Evolutionary conservation across 1,284 basidiomycete species (phyloP).

Genomic region (Sporisorium iseilematis-ciliati): DNA sequence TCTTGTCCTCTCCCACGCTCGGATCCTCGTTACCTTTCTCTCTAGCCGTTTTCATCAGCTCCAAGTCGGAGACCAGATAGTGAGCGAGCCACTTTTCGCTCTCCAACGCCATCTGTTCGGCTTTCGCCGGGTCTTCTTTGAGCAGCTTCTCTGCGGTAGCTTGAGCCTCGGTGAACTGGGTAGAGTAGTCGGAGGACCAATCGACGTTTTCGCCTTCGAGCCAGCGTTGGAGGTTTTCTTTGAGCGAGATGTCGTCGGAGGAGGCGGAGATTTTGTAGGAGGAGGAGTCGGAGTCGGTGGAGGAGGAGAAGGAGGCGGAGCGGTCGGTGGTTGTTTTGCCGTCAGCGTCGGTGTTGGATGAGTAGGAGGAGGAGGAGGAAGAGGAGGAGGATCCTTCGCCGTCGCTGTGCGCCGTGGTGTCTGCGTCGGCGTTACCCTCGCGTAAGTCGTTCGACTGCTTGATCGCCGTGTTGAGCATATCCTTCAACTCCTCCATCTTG

Average conservation of each 20-base stretch:
- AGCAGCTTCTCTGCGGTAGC: conserved; percentile 47
- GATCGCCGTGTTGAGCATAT: conserved; percentile 49
- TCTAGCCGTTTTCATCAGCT: conserved; percentile 48
- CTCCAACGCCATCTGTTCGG: conserved; percentile 53
- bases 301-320: conserved; percentile 37
- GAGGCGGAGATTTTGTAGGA: conserved; percentile 37
- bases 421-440: conserved; percentile 12
- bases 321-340: conserved; percentile 34
- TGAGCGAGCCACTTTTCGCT: conserved; percentile 59
- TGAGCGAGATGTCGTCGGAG: conserved; percentile 35
- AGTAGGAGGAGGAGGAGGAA: conserved; percentile 38
- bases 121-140: conserved; percentile 46
- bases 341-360: conserved; percentile 35
- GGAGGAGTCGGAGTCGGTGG: conserved; percentile 19
- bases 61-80: conserved; percentile 53
- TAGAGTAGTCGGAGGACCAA: conserved; percentile 50
- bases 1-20: conserved; percentile 36
- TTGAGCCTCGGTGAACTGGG: conserved; percentile 53
- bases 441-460: conserved; percentile 30
- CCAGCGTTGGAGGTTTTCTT: conserved; percentile 55
- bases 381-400: conserved; percentile 19
- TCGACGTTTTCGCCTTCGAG: conserved; percentile 57
- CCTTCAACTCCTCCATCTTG: conserved; percentile 49
- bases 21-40: conserved; percentile 37
- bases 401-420: conserved; percentile 8